Evolutionary conservation across 2,329 filamentous ascomycete genomes (phyloP).

Genomic region (Cercospora brassicicola): DNA sequence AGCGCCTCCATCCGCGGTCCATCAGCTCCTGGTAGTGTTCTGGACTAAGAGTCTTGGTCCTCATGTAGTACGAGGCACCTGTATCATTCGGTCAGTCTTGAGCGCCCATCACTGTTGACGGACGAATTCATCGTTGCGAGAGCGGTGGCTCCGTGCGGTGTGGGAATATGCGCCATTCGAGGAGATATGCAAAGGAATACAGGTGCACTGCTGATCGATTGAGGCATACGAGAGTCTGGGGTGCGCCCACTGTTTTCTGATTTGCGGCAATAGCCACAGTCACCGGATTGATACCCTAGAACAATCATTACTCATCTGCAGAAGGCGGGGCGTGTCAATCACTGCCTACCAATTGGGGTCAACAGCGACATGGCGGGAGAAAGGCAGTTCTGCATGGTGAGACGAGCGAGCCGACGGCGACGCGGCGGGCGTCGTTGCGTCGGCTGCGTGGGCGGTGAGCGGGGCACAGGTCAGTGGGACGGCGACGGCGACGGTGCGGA

Average conservation of each 20-base stretch:
- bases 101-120: not conserved
- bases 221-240: conserved; percentile 51
- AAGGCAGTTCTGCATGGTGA: not conserved
- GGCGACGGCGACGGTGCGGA: not conserved
- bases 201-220: not conserved
- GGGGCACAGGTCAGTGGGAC: not conserved
- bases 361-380: conserved; percentile 30
- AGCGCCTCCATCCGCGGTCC: conserved; percentile 73
- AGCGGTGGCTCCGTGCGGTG: not conserved
- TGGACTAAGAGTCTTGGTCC: conserved; percentile 61
- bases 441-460: not conserved
- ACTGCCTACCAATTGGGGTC: conserved; percentile 36
- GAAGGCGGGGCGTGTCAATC: not conserved
- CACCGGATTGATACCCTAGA: conserved; percentile 50
- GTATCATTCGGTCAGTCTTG: conserved; percentile 6
- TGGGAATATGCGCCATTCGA: not conserved
- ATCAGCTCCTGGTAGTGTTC: conserved; percentile 70
- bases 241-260: conserved; percentile 49
- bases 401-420: not conserved
- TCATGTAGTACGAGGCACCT: conserved; percentile 75
- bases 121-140: not conserved
- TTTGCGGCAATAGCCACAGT: conserved; percentile 55
- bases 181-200: not conserved
- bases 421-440: not conserved
- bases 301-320: not conserved